phyloP scores from a whole-genome alignment of 495 filamentous ascomycete genomes.

The Aeminium ludgeri region DNA sequence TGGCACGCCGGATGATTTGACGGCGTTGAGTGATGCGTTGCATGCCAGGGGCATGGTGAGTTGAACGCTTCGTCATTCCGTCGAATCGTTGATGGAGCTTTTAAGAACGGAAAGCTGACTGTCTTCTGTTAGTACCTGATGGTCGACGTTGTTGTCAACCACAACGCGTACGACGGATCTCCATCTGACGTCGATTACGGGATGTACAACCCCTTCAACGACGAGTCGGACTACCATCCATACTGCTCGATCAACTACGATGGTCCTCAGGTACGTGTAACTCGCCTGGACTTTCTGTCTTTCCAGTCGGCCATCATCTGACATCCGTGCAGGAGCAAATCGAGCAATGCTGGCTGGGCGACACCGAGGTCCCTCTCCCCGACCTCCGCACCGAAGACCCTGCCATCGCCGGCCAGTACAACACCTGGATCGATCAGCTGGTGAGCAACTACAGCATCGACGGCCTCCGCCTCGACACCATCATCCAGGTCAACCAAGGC shows the following conservation, averaged over 20 bases:
- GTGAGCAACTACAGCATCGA: slow-evolving; percentile 60
- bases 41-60: slow-evolving; percentile 34
- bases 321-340: slow-evolving; percentile 9
- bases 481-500: slow-evolving; percentile 49
- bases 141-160: slow-evolving; percentile 18
- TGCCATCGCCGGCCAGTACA: slow-evolving; percentile 39
- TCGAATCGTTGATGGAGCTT: too few species aligned
- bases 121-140: slow-evolving; percentile 11
- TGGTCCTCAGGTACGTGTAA: slow-evolving; percentile 11
- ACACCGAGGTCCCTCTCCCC: slow-evolving; percentile 42
- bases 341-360: slow-evolving; percentile 47
- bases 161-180: slow-evolving; percentile 30
- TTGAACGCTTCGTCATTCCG: slow-evolving; percentile 19
- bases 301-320: not conserved
- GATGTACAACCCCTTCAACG: slow-evolving; percentile 48
- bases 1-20: slow-evolving; percentile 15
- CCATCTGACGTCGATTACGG: slow-evolving; percentile 41
- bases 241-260: slow-evolving; percentile 52
- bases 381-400: slow-evolving; percentile 51
- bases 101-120: too few species aligned
- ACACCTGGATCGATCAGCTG: slow-evolving; percentile 48
- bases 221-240: slow-evolving; percentile 45
- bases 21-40: slow-evolving; percentile 8
- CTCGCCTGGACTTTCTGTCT: not conserved
- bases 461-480: slow-evolving; percentile 59